These are phyloP conservation scores for Candida loeiensis DNA, from an alignment of 805 yeast species.

Conservation along the genomic window DNA sequence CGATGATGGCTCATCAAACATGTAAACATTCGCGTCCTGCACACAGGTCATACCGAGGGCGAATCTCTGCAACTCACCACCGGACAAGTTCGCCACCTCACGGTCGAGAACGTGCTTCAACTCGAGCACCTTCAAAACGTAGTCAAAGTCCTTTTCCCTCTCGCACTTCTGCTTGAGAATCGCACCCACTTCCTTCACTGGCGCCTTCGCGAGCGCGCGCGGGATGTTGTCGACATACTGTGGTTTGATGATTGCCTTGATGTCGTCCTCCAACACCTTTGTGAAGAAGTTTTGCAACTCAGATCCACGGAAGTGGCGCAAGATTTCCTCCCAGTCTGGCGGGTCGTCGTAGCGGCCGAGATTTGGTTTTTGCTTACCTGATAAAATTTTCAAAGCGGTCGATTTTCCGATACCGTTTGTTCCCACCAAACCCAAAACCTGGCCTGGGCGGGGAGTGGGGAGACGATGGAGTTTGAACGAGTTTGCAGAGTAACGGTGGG, in stretches of 20 bases:
- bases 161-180: constrained; percentile 74
- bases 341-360: constrained; percentile 93
- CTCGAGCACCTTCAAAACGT: constrained; percentile 68
- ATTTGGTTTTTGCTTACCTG: constrained; percentile 97
- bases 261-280: constrained; percentile 86
- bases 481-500: constrained; percentile 97
- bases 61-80: constrained; percentile 98
- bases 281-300: constrained; percentile 96
- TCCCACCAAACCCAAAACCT: constrained; percentile 95
- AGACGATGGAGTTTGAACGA: constrained; percentile 95
- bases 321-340: constrained; percentile 95
- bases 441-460: constrained; percentile 99
- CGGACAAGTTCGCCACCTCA: constrained; percentile 86
- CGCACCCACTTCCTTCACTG: constrained; percentile 80
- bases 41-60: constrained; percentile 98
- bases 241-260: constrained; percentile 97
- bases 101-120: constrained; percentile 73
- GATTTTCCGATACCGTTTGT: constrained; percentile 99
- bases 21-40: constrained; percentile 91
- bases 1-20: constrained; percentile 99
- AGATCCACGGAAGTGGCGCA: constrained; percentile 90
- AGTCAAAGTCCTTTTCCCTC: constrained; percentile 62
- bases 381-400: constrained; percentile 92
- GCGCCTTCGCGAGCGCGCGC: constrained; percentile 86
- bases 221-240: constrained; percentile 98